Evolutionary conservation across 1,284 basidiomycete species (phyloP).

Genomic region (Pyrrhoderma noxium): DNA sequence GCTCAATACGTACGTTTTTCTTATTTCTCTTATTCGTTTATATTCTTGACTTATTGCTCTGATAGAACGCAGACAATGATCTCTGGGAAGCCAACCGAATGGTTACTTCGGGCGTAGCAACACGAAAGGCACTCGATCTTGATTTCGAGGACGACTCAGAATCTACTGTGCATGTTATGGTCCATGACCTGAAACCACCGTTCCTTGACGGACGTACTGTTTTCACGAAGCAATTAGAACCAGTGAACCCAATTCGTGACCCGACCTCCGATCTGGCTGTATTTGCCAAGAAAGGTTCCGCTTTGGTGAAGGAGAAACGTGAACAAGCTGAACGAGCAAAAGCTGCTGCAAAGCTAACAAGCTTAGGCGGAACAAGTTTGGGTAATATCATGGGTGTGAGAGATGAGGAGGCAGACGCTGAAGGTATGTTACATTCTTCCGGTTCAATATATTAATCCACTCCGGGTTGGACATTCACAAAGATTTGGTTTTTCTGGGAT

Average conservation of each 20-base stretch:
- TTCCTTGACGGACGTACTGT: conserved; percentile 96
- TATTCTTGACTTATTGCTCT: conserved; percentile 12
- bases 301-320: conserved; percentile 89
- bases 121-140: conserved; percentile 79
- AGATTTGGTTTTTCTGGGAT: conserved; percentile 39
- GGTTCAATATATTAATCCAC: conserved; percentile 21
- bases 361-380: conserved; percentile 85
- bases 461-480: conserved; percentile 71
- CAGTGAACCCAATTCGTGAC: conserved; percentile 95
- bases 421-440: conserved; percentile 48
- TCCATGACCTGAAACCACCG: conserved; percentile 95
- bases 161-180: conserved; percentile 92
- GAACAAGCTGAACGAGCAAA: conserved; percentile 94
- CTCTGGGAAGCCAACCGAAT: conserved; percentile 98
- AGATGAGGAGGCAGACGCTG: conserved; percentile 85
- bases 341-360: conserved; percentile 91
- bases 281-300: conserved; percentile 93
- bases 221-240: conserved; percentile 95
- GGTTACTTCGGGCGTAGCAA: conserved; percentile 90
- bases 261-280: conserved; percentile 90
- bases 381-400: conserved; percentile 98
- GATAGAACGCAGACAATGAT: conserved; percentile 92
- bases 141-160: conserved; percentile 93
- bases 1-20: conserved; percentile 77
- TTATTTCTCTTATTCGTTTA: conserved; percentile 1